These are phyloP conservation scores for Phytophthora citricola DNA, from an alignment of 352 stramenopile genomes.

Conservation along the genomic window DNA sequence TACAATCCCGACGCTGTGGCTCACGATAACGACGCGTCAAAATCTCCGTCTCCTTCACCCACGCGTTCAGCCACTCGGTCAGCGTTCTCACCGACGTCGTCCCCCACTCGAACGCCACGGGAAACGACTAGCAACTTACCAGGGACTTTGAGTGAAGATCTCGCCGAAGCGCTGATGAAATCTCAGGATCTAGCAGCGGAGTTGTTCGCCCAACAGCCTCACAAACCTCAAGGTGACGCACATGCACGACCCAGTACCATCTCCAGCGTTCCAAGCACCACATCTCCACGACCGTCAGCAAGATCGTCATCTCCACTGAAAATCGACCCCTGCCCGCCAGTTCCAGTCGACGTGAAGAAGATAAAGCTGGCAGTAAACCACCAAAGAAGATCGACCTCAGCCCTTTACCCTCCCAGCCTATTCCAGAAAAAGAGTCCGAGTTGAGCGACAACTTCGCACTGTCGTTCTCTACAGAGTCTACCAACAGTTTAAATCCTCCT, in stretches of 20 bases:
- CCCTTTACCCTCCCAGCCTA: conserved; percentile 20
- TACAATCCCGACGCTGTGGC: conserved; percentile 2
- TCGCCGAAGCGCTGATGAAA: conserved; percentile 3
- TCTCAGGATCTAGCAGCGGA: conserved; percentile 2
- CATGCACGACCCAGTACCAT: conserved; percentile 14
- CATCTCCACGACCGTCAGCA: conserved; percentile 24
- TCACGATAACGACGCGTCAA: not conserved
- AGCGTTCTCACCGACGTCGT: conserved; percentile 12
- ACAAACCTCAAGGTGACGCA: conserved; percentile 28
- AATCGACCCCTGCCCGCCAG: conserved; percentile 38
- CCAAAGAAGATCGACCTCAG: conserved; percentile 30
- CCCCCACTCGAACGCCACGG: conserved; percentile 26
- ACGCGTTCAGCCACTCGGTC: conserved; percentile 6
- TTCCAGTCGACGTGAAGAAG: conserved; percentile 18
- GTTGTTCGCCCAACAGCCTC: conserved; percentile 15
- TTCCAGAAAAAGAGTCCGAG: conserved; percentile 31
- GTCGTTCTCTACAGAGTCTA: conserved; percentile 11
- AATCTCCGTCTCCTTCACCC: not conserved
- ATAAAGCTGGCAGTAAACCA: conserved; percentile 36
- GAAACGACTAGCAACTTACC: conserved; percentile 19
- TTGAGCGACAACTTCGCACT: conserved; percentile 22
- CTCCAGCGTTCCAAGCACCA: conserved; percentile 4
- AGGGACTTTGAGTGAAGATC: conserved; percentile 23
- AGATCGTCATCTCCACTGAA: conserved; percentile 40
- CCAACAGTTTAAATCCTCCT: conserved; percentile 5